phyloP scores from a whole-genome alignment of 2,329 filamentous ascomycete genomes.

The Leptographium lundbergii region DNA sequence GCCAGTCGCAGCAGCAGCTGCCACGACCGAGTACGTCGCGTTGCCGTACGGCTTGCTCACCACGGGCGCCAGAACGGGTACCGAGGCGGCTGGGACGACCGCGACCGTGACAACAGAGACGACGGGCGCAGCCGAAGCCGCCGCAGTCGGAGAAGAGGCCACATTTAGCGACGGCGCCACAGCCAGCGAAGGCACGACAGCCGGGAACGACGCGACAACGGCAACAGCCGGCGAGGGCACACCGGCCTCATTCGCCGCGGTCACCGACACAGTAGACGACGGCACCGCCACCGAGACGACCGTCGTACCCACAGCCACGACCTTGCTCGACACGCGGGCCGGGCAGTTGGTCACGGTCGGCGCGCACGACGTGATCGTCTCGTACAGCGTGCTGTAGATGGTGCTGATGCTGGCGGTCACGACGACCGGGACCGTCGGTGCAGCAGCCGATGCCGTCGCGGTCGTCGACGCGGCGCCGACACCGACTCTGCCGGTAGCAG shows the following conservation, averaged over 20 bases:
- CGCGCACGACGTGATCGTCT: conserved; percentile 17
- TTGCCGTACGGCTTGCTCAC: not conserved
- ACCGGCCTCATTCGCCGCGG: not conserved
- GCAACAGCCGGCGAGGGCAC: not conserved
- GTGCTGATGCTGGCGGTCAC: conserved; percentile 15
- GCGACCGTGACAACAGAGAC: not conserved
- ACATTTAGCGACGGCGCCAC: not conserved
- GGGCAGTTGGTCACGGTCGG: conserved; percentile 13
- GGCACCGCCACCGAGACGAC: conserved; percentile 8
- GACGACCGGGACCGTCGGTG: conserved; percentile 7
- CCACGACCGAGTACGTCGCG: not conserved
- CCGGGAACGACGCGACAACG: not conserved
- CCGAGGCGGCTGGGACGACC: not conserved
- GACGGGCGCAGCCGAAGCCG: not conserved
- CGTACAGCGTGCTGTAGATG: conserved; percentile 28
- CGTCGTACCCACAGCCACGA: conserved; percentile 3
- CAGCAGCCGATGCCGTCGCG: not conserved
- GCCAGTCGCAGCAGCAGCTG: not conserved
- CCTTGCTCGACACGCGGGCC: conserved; percentile 8
- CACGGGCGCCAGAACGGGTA: not conserved
- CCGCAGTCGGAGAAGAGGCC: not conserved
- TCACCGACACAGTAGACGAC: not conserved
- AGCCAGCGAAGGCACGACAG: not conserved
- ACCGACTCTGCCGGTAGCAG: not conserved
- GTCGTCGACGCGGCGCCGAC: not conserved